Evolutionary conservation across 352 stramenopile species (phyloP).

Genomic region (Phytophthora sp.): DNA sequence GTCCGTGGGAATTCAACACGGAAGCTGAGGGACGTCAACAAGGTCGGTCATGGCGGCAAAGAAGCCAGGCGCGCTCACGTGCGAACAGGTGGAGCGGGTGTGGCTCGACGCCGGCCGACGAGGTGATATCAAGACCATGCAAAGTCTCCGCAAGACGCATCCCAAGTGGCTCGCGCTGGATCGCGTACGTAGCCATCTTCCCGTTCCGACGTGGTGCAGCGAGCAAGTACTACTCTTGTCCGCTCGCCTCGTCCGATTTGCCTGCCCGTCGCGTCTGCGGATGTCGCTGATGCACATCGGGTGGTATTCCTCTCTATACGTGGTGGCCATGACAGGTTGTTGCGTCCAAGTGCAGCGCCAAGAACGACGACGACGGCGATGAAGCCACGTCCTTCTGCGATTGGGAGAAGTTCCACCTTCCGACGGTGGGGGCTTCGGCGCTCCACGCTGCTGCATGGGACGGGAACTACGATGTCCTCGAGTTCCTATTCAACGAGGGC

Average conservation of each 20-base stretch:
- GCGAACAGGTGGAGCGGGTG: slow-evolving; percentile 25
- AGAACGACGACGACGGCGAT: slow-evolving; percentile 22
- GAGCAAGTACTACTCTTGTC: slow-evolving; percentile 40
- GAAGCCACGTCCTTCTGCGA: slow-evolving; percentile 40
- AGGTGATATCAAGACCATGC: slow-evolving; percentile 36
- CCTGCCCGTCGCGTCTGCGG: slow-evolving; percentile 26
- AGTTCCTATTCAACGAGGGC: slow-evolving; percentile 36
- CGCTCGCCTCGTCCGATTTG: slow-evolving; percentile 36
- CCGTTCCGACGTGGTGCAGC: slow-evolving; percentile 10
- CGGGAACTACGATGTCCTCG: slow-evolving; percentile 30
- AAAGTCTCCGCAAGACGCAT: slow-evolving; percentile 35
- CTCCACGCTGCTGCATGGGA: slow-evolving; percentile 45
- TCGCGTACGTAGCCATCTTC: slow-evolving; percentile 38
- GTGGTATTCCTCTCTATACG: slow-evolving; percentile 9
- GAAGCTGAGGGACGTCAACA: background rate
- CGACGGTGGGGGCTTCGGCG: slow-evolving; percentile 43
- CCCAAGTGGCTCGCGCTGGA: slow-evolving; percentile 42
- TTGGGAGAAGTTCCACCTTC: slow-evolving; percentile 43
- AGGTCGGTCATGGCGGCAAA: slow-evolving; percentile 33
- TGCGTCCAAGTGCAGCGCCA: slow-evolving; percentile 21
- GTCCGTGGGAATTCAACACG: slow-evolving; percentile 30
- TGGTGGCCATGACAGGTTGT: slow-evolving; percentile 27
- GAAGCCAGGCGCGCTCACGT: slow-evolving; percentile 3
- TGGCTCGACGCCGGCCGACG: slow-evolving; percentile 39
- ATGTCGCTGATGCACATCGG: slow-evolving; percentile 26